Evolutionary conservation across 306 rosid species (phyloP).

Genomic region (Elaeagnus macrophylla): DNA sequence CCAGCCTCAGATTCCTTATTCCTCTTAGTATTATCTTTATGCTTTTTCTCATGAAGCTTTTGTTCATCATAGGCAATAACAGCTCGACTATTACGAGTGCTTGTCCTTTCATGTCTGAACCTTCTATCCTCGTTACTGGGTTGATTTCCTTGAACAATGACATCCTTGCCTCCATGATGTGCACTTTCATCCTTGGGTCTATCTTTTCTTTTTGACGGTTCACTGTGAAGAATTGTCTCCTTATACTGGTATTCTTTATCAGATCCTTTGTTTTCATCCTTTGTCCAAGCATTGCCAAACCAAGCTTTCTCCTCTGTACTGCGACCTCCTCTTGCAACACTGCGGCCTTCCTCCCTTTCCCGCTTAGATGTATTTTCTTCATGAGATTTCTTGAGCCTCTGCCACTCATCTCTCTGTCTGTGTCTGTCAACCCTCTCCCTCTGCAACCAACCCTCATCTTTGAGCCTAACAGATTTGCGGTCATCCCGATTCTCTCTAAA

Average conservation of each 20-base stretch:
- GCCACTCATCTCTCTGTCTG: constrained; percentile 92
- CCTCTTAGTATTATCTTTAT: constrained; percentile 64
- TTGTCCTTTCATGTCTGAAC: constrained; percentile 73
- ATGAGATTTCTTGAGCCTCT: constrained; percentile 59
- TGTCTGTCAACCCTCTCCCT: constrained; percentile 78
- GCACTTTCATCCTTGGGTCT: constrained; percentile 57
- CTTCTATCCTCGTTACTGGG: constrained; percentile 55
- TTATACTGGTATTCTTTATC: constrained; percentile 68
- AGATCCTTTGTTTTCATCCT: constrained; percentile 61
- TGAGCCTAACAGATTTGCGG: constrained; percentile 54
- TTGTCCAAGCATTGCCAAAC: constrained; percentile 58
- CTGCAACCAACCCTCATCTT: constrained; percentile 64
- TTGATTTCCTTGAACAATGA: constrained; percentile 53
- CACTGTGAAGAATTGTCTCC: constrained; percentile 59
- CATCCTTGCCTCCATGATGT: constrained; percentile 69
- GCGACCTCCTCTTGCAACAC: constrained; percentile 60
- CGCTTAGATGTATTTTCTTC: constrained; percentile 72
- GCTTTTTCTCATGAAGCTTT: constrained; percentile 57
- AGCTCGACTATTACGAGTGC: constrained; percentile 62
- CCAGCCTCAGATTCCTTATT: constrained; percentile 59
- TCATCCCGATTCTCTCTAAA: constrained; percentile 63
- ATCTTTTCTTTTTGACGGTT: constrained; percentile 72
- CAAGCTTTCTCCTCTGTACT: constrained; percentile 69
- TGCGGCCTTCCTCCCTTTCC: constrained; percentile 79
- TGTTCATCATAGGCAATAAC: constrained; percentile 56